A percentile compares a stretch with the other conserved stretches of the same genome.
phyloP scores from a whole-genome alignment of 257 asterid genomes.

The Galeopsis tetrahit region DNA sequence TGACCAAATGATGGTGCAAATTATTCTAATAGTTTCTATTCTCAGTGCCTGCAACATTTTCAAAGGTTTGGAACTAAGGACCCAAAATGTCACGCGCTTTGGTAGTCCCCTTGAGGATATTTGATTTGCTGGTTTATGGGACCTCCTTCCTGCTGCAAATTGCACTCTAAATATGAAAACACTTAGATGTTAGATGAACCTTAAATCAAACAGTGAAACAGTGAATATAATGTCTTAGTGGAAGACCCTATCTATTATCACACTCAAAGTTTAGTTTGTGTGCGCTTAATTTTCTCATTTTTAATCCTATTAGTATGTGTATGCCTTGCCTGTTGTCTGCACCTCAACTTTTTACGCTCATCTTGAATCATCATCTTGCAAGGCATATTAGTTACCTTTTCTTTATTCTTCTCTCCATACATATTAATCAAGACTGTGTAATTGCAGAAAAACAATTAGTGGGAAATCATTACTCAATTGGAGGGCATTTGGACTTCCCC shows the following conservation, averaged over 20 bases:
- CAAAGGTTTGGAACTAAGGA: constrained; percentile 14
- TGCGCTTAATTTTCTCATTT: not conserved
- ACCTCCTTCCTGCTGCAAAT: constrained; percentile 28
- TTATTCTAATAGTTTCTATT: constrained; percentile 20
- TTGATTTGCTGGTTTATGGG: constrained; percentile 2
- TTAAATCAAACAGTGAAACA: not conserved
- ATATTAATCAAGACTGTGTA: constrained; percentile 29
- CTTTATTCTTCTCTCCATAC: constrained; percentile 21
- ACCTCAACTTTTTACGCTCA: constrained; percentile 10
- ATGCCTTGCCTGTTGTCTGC: constrained; percentile 24
- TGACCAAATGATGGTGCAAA: constrained; percentile 15
- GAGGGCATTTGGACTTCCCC: constrained; percentile 83
- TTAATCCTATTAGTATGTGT: not conserved
- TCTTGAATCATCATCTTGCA: constrained; percentile 28
- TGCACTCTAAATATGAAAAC: constrained; percentile 21
- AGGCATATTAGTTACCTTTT: constrained; percentile 17
- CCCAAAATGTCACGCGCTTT: constrained; percentile 1
- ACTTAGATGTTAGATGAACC: constrained; percentile 26
- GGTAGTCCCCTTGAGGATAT: not conserved
- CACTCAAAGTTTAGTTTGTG: constrained; percentile 4
- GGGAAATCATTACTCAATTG: constrained; percentile 55
- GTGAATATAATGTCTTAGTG: constrained; percentile 21
- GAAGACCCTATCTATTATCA: constrained; percentile 18
- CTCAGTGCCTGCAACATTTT: constrained; percentile 8
- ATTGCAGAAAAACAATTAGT: constrained; percentile 52